These are phyloP conservation scores for Chytriomyces sp. DNA, from an alignment of 192 early-diverging fungal genomes.

Conservation along the genomic window DNA sequence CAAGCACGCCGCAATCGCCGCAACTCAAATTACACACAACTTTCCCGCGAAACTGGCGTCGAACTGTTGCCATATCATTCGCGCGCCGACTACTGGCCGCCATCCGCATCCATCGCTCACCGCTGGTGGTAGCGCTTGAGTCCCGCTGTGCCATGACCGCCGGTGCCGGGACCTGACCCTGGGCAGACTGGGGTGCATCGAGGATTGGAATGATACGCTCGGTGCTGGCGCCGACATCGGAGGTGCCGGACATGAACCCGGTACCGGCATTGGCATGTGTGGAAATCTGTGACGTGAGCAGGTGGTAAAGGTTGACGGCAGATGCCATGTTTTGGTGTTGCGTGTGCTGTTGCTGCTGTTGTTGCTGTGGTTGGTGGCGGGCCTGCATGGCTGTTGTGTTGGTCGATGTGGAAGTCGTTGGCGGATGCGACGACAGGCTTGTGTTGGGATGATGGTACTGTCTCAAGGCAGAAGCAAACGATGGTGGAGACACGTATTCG, in stretches of 20 bases:
- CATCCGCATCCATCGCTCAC: slow-evolving; percentile 35
- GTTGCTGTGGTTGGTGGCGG: not conserved
- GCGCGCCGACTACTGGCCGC: slow-evolving; percentile 32
- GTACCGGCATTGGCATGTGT: not conserved
- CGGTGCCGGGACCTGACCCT: not conserved
- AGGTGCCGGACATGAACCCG: not conserved
- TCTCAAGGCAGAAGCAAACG: not conserved
- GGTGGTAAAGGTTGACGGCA: slow-evolving; percentile 29
- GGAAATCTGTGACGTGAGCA: slow-evolving; percentile 29
- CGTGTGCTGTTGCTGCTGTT: slow-evolving; percentile 6
- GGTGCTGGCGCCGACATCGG: not conserved
- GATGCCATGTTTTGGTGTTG: slow-evolving; percentile 11
- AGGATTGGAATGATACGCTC: slow-evolving; percentile 13
- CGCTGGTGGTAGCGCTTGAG: slow-evolving; percentile 13
- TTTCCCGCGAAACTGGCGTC: slow-evolving; percentile 43
- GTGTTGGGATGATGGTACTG: not conserved
- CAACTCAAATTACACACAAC: slow-evolving; percentile 46
- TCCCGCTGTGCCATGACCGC: not conserved
- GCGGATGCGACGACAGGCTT: not conserved
- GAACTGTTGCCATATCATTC: slow-evolving; percentile 28
- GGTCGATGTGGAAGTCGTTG: not conserved
- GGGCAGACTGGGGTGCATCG: not conserved
- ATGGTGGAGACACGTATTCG: not conserved
- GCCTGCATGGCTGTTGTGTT: not conserved
- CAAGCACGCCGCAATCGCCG: slow-evolving; percentile 40